Evolutionary conservation across 2,329 filamentous ascomycete species (phyloP), one percentile per base, ranked within the genome.

Genomic region (Monilinia fructigena): DNA sequence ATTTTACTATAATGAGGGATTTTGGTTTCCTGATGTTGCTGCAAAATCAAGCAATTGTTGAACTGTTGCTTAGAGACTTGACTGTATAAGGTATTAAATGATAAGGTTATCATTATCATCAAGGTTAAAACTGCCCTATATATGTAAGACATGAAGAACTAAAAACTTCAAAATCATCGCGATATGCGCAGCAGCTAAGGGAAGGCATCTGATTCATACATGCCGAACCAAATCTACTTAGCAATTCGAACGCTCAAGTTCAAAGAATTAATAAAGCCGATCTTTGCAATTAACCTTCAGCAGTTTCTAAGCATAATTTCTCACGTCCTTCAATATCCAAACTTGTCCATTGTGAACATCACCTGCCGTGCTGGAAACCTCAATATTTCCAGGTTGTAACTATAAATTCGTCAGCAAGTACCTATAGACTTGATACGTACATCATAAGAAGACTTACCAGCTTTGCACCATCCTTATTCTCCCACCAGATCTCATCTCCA

Each of bases 311-410:
- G 68, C 71, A 55, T 76, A 76, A 65, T 75, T 75, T 62, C 74
- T 70, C n/a, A 89, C 85, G 5, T 81, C 83, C 70, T 85, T 85
- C 68, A 91, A 69, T 45, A 78, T 75, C 78, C 78, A 79, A 38
- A 98, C 83, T 78, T 98, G 91, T 4, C 95, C 95, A 76, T 98
- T 99, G 4, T 86, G 85, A 23, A 96, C 93, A 68, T 86, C 85
- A 71, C 89, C 89, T 2, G 88, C 89, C 62, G 96, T 82, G 67
- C 82, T 87, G 53, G 88, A 85, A 18, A 98, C 90, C 76, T 93
- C 87, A 54, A 97, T 86, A 70, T 87, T 84, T 7, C 89, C 90
- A 0, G 94, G 95, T 81, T 93, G 89, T 38, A 95, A 85, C 86
- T 90, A 48, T n/a, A 16, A 23, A 66, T 7, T 10, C 5, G 48